Conservation (phyloP, 1,139 yeast genomes). For the Blastobotrys indianensis region DNA sequence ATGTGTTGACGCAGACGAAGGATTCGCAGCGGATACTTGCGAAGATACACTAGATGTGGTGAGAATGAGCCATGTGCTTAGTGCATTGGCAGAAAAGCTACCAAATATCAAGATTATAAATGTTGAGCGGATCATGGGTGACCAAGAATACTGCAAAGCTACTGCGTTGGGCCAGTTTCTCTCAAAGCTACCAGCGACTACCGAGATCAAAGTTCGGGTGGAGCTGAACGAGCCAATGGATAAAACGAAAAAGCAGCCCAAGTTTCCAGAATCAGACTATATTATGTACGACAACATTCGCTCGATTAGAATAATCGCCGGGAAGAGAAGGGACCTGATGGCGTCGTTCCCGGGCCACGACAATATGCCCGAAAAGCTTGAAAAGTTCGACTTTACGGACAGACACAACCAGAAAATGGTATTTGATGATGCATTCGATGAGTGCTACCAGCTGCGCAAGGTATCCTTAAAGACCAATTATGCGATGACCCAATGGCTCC, state of each 20-base stretch:
- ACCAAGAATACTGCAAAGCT: not conserved
- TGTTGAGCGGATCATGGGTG: constrained; percentile 6
- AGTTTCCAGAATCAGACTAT: constrained; percentile 1
- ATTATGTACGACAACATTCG: not conserved
- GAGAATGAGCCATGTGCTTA: constrained; percentile 1
- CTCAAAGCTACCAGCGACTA: not conserved
- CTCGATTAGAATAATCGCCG: not conserved
- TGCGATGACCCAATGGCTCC: constrained; percentile 1
- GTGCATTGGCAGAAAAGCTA: not conserved
- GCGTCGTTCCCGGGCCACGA: not conserved
- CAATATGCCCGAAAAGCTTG: not conserved
- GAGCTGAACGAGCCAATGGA: not conserved
- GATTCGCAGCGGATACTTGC: not conserved
- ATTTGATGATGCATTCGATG: not conserved
- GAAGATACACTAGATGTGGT: not conserved
- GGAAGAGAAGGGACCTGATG: not conserved
- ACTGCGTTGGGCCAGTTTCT: constrained; percentile 1
- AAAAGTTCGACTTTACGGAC: constrained; percentile 4
- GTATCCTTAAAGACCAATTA: not conserved
- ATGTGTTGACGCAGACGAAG: not conserved
- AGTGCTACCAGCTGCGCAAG: not conserved
- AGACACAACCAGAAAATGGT: not conserved
- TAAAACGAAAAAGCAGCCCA: not conserved
- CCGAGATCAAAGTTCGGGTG: not conserved
- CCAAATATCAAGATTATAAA: not conserved